A percentile compares a stretch with the other conserved stretches of the same genome.
Conservation (phyloP, 345 rosid genomes). For the Laguncularia racemosa region DNA sequence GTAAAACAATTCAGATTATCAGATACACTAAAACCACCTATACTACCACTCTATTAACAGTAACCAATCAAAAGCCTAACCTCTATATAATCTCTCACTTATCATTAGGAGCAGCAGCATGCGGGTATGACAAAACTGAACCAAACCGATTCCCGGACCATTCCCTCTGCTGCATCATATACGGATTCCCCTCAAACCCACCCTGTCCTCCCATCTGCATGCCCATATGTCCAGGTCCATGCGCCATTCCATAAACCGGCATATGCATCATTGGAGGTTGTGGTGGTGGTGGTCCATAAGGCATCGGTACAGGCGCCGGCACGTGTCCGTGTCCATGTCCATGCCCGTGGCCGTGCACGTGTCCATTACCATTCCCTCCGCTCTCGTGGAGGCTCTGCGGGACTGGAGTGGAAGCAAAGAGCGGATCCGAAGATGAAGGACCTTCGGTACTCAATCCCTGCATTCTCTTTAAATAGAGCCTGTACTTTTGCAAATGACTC, state of each 20-base stretch:
- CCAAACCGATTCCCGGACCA: slow-evolving; percentile 58
- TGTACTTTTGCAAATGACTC: slow-evolving; percentile 85
- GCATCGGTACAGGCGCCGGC: slow-evolving; percentile 37
- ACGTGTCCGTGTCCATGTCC: slow-evolving; percentile 23
- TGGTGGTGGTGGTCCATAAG: slow-evolving; percentile 21
- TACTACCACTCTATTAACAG: too few species aligned
- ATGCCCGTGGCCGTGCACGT: slow-evolving; percentile 30
- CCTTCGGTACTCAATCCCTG: slow-evolving; percentile 60
- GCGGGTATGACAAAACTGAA: slow-evolving; percentile 40
- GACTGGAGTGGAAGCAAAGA: slow-evolving; percentile 69
- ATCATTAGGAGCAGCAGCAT: slow-evolving; percentile 47
- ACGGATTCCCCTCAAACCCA: slow-evolving; percentile 42
- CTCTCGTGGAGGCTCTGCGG: slow-evolving; percentile 57
- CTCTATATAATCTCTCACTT: slow-evolving; percentile 18
- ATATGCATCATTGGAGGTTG: slow-evolving; percentile 37
- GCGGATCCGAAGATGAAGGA: slow-evolving; percentile 62
- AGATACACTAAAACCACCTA: too few species aligned
- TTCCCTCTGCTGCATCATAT: slow-evolving; percentile 58
- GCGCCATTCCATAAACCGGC: slow-evolving; percentile 44
- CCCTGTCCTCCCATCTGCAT: slow-evolving; percentile 31
- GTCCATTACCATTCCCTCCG: slow-evolving; percentile 21
- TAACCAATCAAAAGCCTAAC: slow-evolving; percentile 2
- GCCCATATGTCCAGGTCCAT: slow-evolving; percentile 27
- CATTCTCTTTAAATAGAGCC: slow-evolving; percentile 87
- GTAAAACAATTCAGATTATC: too few species aligned